These are phyloP conservation scores for Colletotrichum sp. DNA, from an alignment of 2,329 filamentous ascomycete species.

Conservation along the genomic window DNA sequence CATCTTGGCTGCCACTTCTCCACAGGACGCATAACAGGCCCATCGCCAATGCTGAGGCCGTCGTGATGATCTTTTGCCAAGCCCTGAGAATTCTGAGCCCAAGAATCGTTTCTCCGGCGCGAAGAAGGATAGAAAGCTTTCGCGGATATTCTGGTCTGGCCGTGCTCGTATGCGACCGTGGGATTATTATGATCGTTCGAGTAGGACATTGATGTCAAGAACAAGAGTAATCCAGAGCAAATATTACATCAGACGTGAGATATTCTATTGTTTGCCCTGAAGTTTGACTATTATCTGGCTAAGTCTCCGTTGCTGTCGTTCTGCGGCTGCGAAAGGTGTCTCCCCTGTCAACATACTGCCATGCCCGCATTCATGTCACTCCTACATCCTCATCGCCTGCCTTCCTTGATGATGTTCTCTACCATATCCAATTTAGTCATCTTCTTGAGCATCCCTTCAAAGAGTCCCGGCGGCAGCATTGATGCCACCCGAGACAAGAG, in stretches of 20 bases:
- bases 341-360: rapidly evolving
- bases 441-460: constrained; percentile 25
- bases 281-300: background rate
- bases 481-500: constrained; percentile 14
- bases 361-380: background rate
- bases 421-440: constrained; percentile 26
- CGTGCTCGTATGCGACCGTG: background rate
- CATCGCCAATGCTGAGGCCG: background rate
- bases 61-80: background rate
- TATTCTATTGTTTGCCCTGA: background rate
- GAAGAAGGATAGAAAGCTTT: rapidly evolving
- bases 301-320: background rate
- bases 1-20: background rate
- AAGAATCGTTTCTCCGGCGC: rapidly evolving
- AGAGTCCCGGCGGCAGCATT: constrained; percentile 22
- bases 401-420: constrained; percentile 22
- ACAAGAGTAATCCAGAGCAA: background rate
- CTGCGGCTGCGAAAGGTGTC: rapidly evolving
- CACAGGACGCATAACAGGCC: background rate
- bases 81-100: background rate
- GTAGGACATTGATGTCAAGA: background rate
- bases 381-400: background rate
- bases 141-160: background rate
- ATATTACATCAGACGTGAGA: background rate
- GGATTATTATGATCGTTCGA: rapidly evolving